These are phyloP conservation scores for Eucalyptus camaldulensis DNA, from an alignment of 345 rosid genomes.

Conservation along the genomic window DNA sequence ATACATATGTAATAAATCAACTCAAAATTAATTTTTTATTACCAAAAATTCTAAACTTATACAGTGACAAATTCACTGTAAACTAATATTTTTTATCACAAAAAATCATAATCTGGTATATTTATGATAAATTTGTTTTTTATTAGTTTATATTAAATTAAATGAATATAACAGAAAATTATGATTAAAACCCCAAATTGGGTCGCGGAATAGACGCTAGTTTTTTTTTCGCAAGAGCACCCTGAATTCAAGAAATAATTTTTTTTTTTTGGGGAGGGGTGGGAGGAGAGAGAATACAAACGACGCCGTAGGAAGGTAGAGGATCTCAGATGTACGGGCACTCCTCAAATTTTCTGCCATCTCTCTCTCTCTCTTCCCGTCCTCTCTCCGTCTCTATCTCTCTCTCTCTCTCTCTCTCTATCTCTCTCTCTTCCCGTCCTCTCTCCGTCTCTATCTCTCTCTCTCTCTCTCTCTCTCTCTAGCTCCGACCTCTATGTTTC, in stretches of 20 bases:
- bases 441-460: neutral
- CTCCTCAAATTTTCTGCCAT: neutral
- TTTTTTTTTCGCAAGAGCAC: no score
- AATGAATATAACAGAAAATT: neutral
- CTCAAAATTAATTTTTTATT: no score
- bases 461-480: neutral
- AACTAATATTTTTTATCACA: no score
- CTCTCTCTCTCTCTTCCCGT: neutral
- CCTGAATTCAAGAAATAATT: neutral
- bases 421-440: neutral
- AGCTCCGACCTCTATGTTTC: neutral
- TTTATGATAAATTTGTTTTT: no score
- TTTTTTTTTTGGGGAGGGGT: no score
- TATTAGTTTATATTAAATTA: no score
- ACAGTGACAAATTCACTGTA: no score
- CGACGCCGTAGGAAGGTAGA: neutral
- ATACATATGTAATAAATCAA: no score
- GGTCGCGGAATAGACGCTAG: neutral
- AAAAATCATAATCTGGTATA: rapidly evolving
- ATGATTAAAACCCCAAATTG: no score
- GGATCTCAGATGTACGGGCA: neutral
- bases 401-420: neutral
- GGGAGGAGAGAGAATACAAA: neutral
- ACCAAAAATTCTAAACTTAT: rapidly evolving
- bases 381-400: neutral